Conservation (phyloP, 306 rosid species). For the Inga leiocalycina region DNA sequence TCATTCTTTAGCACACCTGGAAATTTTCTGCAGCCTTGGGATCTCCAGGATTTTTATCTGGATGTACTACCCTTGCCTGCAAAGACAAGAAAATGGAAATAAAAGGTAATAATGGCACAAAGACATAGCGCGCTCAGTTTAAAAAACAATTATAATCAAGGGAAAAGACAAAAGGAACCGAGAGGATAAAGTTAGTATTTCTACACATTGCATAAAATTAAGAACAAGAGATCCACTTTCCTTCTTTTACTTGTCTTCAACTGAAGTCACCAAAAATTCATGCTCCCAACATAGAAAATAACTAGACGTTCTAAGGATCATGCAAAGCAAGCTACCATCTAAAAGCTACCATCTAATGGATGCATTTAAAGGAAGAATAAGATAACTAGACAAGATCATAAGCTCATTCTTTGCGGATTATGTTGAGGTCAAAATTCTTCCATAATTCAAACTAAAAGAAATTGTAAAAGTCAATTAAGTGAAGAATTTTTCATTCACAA, state of each 20-base stretch:
- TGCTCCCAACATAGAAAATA: neutral
- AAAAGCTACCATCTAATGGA: constrained; percentile 1
- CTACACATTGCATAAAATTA: neutral
- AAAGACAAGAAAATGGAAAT: neutral
- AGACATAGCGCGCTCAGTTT: neutral
- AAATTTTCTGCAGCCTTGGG: constrained; percentile 88
- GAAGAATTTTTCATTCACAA: neutral
- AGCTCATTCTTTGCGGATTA: constrained; percentile 1
- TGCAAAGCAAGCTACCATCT: constrained; percentile 2
- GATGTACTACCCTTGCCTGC: constrained; percentile 94
- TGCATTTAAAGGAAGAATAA: neutral
- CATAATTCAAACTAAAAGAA: neutral
- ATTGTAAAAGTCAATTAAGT: neutral
- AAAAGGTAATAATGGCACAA: neutral
- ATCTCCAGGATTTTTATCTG: constrained; percentile 95
- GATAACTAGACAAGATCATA: neutral
- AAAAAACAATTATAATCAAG: neutral
- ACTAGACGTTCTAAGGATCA: neutral
- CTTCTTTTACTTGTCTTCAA: neutral
- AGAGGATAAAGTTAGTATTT: constrained; percentile 9
- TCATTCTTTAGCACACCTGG: constrained; percentile 50
- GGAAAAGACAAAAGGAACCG: neutral
- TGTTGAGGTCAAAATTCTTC: constrained; percentile 7
- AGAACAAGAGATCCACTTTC: constrained; percentile 2
- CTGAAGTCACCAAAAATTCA: neutral